Evolutionary conservation across 2,329 filamentous ascomycete genomes (phyloP).

Genomic region (Ramularia collo-cygni): DNA sequence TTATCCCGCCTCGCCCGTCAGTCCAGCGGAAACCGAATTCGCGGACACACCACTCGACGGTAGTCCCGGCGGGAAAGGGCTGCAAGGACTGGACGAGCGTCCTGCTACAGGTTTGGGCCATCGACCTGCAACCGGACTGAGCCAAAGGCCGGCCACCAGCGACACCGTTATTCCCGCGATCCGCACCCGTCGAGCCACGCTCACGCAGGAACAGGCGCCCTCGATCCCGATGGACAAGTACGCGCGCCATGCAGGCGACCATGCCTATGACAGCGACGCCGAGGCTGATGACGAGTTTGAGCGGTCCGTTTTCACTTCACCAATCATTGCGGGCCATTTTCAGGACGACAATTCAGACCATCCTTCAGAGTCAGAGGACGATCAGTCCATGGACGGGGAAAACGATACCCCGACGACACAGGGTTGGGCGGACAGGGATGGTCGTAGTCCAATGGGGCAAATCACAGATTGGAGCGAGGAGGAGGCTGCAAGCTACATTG

Average conservation of each 20-base stretch:
- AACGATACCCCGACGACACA: slow-evolving; percentile 72
- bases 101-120: no score
- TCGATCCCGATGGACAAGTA: slow-evolving; percentile 28
- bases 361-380: slow-evolving; percentile 45
- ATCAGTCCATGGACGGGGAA: slow-evolving; percentile 28
- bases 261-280: slow-evolving; percentile 64
- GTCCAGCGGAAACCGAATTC: no score
- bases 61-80: no score
- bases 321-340: slow-evolving; percentile 56
- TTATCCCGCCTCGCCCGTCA: no score
- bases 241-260: slow-evolving; percentile 25
- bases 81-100: no score
- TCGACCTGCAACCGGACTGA: no score
- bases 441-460: slow-evolving; percentile 59
- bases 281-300: slow-evolving; percentile 81
- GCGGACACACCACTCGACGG: no score
- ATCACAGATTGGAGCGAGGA: slow-evolving; percentile 77
- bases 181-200: slow-evolving; percentile 11
- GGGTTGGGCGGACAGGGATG: slow-evolving; percentile 29
- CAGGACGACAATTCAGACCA: slow-evolving; percentile 57
- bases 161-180: no score
- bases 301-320: slow-evolving; percentile 60
- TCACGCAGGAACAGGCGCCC: slow-evolving; percentile 8
- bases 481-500: slow-evolving; percentile 84
- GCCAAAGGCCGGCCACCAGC: no score